These are phyloP conservation scores for Golubevia sp. DNA, from an alignment of 1,284 basidiomycete species.

Conservation along the genomic window DNA sequence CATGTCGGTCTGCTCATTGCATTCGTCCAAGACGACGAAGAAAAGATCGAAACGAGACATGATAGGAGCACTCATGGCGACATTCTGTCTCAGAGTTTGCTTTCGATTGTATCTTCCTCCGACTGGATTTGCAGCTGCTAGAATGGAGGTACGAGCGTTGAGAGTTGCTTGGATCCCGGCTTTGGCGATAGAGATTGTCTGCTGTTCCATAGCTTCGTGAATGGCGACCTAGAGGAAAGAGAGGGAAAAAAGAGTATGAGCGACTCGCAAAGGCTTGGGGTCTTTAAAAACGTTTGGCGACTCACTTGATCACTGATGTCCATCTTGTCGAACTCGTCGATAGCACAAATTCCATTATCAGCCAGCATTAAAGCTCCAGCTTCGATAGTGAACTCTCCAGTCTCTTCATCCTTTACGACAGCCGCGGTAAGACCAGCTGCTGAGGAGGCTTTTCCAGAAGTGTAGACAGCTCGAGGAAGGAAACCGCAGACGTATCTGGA, in stretches of 20 bases:
- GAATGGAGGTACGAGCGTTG: constrained; percentile 58
- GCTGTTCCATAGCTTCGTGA: constrained; percentile 62
- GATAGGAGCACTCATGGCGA: constrained; percentile 61
- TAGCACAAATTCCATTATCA: constrained; percentile 61
- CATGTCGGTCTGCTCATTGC: constrained; percentile 57
- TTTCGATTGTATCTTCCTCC: constrained; percentile 61
- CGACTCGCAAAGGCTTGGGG: background rate
- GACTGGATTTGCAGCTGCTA: constrained; percentile 60
- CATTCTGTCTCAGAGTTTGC: constrained; percentile 57
- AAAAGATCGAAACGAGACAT: constrained; percentile 61
- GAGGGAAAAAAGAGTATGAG: too few species aligned
- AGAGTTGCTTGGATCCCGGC: constrained; percentile 60
- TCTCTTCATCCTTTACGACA: constrained; percentile 60
- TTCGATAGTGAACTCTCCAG: constrained; percentile 60
- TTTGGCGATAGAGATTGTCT: constrained; percentile 60
- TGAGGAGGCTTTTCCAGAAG: constrained; percentile 57
- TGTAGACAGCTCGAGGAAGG: constrained; percentile 58
- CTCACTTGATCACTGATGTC: constrained; percentile 47
- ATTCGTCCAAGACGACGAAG: constrained; percentile 61
- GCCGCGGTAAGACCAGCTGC: constrained; percentile 60
- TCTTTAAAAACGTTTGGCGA: background rate
- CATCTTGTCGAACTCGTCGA: constrained; percentile 62
- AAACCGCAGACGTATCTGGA: constrained; percentile 53
- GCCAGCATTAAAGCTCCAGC: constrained; percentile 57
- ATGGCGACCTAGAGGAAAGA: constrained; percentile 34